Evolutionary conservation across 768 basidiomycete genomes (phyloP).

Genomic region (Boletus rufocinnamomeus): DNA sequence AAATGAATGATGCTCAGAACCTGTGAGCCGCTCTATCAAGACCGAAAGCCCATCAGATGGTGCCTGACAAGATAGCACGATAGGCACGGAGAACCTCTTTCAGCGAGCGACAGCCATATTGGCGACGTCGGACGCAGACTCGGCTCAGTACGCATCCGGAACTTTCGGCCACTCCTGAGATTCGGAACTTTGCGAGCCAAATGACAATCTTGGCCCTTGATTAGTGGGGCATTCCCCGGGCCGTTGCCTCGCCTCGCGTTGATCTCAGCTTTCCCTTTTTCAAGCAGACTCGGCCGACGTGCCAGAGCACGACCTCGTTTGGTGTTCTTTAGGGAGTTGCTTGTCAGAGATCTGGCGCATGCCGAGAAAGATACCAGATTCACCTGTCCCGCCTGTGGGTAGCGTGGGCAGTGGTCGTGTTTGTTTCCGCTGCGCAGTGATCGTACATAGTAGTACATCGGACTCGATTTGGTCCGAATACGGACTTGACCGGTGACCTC

Average conservation of each 20-base stretch:
- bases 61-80: conserved; percentile 2
- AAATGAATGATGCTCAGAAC: neutral
- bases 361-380: too few relatives aligned
- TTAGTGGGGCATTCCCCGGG: neutral
- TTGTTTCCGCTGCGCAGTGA: conserved; percentile 3
- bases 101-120: neutral
- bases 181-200: neutral
- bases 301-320: neutral
- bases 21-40: neutral
- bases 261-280: neutral
- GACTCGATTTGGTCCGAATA: neutral
- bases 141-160: neutral
- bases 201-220: neutral
- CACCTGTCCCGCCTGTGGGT: neutral
- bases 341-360: neutral
- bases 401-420: too few relatives aligned
- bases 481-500: neutral
- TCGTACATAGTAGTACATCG: neutral
- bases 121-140: neutral
- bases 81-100: neutral
- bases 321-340: too few relatives aligned
- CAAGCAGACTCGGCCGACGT: neutral
- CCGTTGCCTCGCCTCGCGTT: neutral
- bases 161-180: neutral
- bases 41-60: neutral